These are phyloP conservation scores for Suhomyces coccinellae DNA, from an alignment of 1,139 yeast species.

Conservation along the genomic window DNA sequence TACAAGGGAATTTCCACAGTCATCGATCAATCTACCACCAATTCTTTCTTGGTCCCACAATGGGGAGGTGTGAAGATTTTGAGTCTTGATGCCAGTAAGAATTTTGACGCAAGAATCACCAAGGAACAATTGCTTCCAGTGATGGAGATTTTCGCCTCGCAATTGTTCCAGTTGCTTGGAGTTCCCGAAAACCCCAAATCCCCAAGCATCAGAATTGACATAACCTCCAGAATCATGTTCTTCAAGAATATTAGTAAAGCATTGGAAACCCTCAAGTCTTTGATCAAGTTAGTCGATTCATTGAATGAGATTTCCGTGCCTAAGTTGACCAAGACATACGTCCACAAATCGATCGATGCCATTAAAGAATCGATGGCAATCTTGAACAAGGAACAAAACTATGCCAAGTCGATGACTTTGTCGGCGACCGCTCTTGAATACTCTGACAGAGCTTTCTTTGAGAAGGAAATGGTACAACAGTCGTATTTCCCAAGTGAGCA, in stretches of 20 bases:
- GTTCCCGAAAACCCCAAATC: constrained; percentile 56
- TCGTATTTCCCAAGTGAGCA: constrained; percentile 94
- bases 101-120: constrained; percentile 27
- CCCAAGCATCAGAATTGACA: constrained; percentile 63
- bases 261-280: constrained; percentile 63
- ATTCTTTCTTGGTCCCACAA: constrained; percentile 81
- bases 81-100: constrained; percentile 40
- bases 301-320: constrained; percentile 85
- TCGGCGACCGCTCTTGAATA: constrained; percentile 57
- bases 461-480: constrained; percentile 92
- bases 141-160: constrained; percentile 72
- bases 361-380: constrained; percentile 35
- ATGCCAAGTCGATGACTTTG: constrained; percentile 48
- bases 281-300: constrained; percentile 64
- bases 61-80: constrained; percentile 77
- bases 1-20: constrained; percentile 43
- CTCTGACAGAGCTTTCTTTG: constrained; percentile 83
- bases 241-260: constrained; percentile 52
- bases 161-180: constrained; percentile 72
- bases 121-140: constrained; percentile 54
- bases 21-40: constrained; percentile 51
- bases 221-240: constrained; percentile 58
- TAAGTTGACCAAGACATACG: constrained; percentile 52
- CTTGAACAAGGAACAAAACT: constrained; percentile 28
- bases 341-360: constrained; percentile 38